Evolutionary conservation across 208 protist species (phyloP).

Genomic region (Borovskyia barvae): DNA sequence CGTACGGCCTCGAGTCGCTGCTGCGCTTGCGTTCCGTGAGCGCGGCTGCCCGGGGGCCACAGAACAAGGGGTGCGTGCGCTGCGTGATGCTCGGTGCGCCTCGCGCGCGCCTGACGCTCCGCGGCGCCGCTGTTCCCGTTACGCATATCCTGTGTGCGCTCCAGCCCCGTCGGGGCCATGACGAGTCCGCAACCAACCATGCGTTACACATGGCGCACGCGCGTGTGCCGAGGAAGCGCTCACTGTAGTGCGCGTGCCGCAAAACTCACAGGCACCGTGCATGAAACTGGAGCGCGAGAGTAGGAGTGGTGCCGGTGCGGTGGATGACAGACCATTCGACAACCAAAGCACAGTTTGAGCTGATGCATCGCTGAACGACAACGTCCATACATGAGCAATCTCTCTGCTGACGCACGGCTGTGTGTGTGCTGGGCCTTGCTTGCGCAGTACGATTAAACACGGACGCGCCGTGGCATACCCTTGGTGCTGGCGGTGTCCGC

Average conservation of each 20-base stretch:
- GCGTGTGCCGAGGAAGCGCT: neutral
- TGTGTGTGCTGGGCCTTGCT: neutral
- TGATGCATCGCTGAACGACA: constrained; percentile 18
- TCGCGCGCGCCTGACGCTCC: constrained; percentile 14
- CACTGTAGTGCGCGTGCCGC: constrained; percentile 21
- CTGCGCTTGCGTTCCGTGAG: constrained; percentile 3
- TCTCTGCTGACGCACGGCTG: constrained; percentile 9
- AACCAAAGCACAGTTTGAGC: constrained; percentile 16
- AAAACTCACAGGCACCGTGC: constrained; percentile 17
- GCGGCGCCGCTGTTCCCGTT: constrained; percentile 16
- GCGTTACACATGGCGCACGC: constrained; percentile 7
- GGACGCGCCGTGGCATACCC: constrained; percentile 17
- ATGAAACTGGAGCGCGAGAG: constrained; percentile 21
- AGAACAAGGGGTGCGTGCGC: constrained; percentile 18
- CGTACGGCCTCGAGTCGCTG: constrained; percentile 17
- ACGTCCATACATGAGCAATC: constrained; percentile 10
- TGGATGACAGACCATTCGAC: constrained; percentile 11
- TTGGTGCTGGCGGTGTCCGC: constrained; percentile 19
- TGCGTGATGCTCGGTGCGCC: constrained; percentile 16
- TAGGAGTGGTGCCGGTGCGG: constrained; percentile 1
- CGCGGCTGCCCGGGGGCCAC: constrained; percentile 10
- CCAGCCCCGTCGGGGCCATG: constrained; percentile 25
- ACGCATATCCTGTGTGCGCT: constrained; percentile 29
- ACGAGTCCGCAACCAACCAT: constrained; percentile 28
- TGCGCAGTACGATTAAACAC: constrained; percentile 21